phyloP scores from a whole-genome alignment of 2,329 filamentous ascomycete species.

The Colletotrichum sp. region DNA sequence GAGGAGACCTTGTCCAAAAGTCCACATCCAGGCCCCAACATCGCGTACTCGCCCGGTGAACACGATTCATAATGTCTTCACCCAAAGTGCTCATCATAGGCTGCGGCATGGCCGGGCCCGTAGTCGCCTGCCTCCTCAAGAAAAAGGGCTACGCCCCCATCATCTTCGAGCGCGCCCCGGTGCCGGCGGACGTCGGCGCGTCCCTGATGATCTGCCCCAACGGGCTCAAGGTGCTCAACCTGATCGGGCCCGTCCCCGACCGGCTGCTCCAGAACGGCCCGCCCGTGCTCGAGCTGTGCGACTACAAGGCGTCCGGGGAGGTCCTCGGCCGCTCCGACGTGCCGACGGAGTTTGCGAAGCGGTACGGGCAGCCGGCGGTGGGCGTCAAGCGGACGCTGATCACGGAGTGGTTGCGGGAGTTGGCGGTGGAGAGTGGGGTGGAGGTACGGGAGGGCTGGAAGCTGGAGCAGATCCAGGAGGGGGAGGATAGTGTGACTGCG shows the following conservation, averaged over 20 bases:
- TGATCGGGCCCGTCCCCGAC: conserved; percentile 19
- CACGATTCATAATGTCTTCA: background rate
- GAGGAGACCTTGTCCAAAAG: background rate
- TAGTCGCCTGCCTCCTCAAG: conserved; percentile 25
- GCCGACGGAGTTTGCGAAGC: conserved; percentile 20
- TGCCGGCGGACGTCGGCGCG: conserved; percentile 27
- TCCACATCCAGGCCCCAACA: no score
- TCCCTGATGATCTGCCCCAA: conserved; percentile 31
- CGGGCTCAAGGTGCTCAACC: conserved; percentile 27
- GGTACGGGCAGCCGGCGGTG: conserved; percentile 25
- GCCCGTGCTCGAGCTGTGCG: conserved; percentile 23
- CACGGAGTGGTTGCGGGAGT: conserved; percentile 22
- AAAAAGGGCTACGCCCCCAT: conserved; percentile 29
- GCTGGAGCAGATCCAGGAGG: conserved; percentile 25
- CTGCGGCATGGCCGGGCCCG: conserved; percentile 28
- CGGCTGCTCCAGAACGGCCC: background rate
- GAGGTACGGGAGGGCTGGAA: conserved; percentile 29
- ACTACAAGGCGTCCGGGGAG: conserved; percentile 22
- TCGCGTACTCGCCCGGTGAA: background rate
- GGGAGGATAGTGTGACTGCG: conserved; percentile 24
- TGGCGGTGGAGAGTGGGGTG: conserved; percentile 20
- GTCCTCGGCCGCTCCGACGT: conserved; percentile 24
- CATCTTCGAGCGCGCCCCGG: conserved; percentile 27
- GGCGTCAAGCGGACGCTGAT: conserved; percentile 26
- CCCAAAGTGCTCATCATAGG: conserved; percentile 27